Evolutionary conservation across 345 rosid species (phyloP), one percentile per base, ranked within the genome.

Genomic region (Aegle marmelos): DNA sequence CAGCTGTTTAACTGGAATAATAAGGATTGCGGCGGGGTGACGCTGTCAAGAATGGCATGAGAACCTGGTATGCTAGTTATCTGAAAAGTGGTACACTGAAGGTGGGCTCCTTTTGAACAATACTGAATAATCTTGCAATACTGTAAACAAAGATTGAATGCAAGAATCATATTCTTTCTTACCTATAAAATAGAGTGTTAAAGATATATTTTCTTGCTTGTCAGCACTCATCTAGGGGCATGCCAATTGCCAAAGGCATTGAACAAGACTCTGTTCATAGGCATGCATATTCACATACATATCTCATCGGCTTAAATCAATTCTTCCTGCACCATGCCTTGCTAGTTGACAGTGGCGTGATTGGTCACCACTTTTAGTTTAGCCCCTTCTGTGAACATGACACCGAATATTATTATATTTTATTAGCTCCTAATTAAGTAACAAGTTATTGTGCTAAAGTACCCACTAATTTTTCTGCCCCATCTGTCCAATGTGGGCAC

Each of bases 21-120:
- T 61, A 56, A 73, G 80, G 80, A 78, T 76, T 74, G 94, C 91
- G 94, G 94, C 94, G 89, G 63, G 64, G 78, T 62, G 94, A 88
- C 87, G 92, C 89, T 62, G 92, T 45, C 70, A 62, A 64, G 57
- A 50, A 63, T 74, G 27, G 59, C 41, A 24, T 24, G n/a, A 22
- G 50, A 64, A 70, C 72, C 56, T 33, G 41, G 7, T 69, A 61
- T 34, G 61, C 17, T 28, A 39, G 56, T 41, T 25, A 28, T 70
- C 37, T 58, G 7, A 39, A 76, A 63, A 30, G 62, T 70, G 11
- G 28, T 27, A 9, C 50, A 56, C 30, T 64, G 67, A 17, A 41
- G 68, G 70, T 53, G 70, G 78, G 78, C 62, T 65, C 62, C 50
- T 64, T 75, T n/a, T 65, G 17, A 45, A 64, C 45, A 24, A 24